phyloP scores from a whole-genome alignment of 192 early-diverging fungal species.

The Linnemannia elongata region DNA sequence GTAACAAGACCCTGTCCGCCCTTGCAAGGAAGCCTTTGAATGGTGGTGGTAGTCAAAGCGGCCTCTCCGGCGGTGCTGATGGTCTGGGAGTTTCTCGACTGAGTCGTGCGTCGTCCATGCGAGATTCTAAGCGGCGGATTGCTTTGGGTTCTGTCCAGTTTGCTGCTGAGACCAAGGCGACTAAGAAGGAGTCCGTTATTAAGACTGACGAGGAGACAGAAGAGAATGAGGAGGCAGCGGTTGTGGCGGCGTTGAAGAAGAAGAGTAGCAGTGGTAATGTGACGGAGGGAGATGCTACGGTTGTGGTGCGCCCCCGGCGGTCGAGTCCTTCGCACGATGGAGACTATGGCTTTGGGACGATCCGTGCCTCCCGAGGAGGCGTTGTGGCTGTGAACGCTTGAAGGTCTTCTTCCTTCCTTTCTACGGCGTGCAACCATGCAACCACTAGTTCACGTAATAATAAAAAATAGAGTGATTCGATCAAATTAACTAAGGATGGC shows the following conservation, averaged over 20 bases:
- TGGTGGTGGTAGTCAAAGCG: not conserved
- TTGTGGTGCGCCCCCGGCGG: constrained; percentile 18
- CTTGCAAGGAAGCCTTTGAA: constrained; percentile 14
- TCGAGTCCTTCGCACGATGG: not conserved
- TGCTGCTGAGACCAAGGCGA: not conserved
- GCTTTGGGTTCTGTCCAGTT: constrained; percentile 29
- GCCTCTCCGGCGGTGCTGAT: not conserved
- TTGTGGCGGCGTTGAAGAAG: not conserved
- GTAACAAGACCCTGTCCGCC: constrained; percentile 43
- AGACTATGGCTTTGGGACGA: constrained; percentile 34
- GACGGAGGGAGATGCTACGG: constrained; percentile 24
- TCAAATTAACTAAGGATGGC: not conserved
- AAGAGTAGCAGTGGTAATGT: not conserved
- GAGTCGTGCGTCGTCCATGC: constrained; percentile 50
- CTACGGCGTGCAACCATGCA: not conserved
- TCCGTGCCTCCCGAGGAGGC: constrained; percentile 25
- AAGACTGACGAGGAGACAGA: not conserved
- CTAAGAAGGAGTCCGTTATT: no score
- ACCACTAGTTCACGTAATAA: not conserved
- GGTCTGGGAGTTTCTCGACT: constrained; percentile 11
- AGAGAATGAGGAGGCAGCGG: not conserved
- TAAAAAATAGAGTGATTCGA: not conserved
- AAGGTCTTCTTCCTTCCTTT: not conserved
- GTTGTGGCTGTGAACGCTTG: constrained; percentile 30
- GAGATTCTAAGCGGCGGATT: constrained; percentile 35